Evolutionary conservation across 73 alveolate genomes (phyloP).

Genomic region (Paramecium caudatum): DNA sequence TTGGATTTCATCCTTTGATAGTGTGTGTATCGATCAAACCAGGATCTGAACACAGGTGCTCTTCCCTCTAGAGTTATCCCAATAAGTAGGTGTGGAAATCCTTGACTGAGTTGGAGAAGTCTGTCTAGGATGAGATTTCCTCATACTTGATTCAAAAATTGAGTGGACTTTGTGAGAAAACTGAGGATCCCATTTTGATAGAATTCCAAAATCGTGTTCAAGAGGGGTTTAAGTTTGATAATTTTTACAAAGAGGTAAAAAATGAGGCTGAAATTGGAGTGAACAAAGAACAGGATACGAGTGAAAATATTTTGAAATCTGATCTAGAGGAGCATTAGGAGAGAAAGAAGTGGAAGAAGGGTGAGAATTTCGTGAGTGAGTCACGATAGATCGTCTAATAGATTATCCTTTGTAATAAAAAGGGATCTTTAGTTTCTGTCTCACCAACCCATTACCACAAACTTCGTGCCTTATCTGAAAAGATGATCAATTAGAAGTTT

Average conservation of each 20-base stretch:
- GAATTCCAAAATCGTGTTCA: not conserved
- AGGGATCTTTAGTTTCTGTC: not conserved
- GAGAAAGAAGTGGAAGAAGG: not conserved
- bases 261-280: too few species aligned
- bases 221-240: not conserved
- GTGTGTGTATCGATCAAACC: constrained; percentile 16
- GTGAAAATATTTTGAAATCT: not conserved
- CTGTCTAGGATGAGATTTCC: not conserved
- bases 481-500: not conserved
- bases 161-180: not conserved
- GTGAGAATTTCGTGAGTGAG: constrained; percentile 20
- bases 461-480: not conserved
- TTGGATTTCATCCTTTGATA: constrained; percentile 2
- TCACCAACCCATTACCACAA: not conserved
- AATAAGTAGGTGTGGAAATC: not conserved
- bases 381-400: not conserved
- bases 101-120: not conserved
- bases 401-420: not conserved
- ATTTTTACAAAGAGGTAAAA: constrained; percentile 15
- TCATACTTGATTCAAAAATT: not conserved
- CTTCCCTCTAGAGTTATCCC: constrained; percentile 1
- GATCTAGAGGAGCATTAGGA: not conserved
- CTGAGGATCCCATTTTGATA: not conserved
- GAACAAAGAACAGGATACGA: not conserved
- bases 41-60: not conserved